Base-by-base conservation (phyloP, 768 basidiomycete species). In the Kwoniella sp. region DNA sequence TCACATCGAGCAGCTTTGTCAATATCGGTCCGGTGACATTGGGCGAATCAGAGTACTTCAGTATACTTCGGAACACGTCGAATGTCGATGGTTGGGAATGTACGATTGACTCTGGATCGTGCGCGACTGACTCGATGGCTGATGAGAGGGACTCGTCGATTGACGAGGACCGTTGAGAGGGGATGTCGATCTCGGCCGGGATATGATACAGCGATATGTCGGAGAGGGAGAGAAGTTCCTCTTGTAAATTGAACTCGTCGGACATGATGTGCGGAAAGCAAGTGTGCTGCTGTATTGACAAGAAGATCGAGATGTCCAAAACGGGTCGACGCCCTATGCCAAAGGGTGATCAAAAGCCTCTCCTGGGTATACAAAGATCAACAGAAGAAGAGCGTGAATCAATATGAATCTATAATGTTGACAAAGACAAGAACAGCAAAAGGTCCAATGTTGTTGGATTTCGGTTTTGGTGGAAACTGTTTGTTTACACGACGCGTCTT, bases 1-100 rank as follows among this genome's bases (percentile, higher is more conserved):
- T 85, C 2, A 91, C 89, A 81, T 98, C 95, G 52, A 97, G 85
- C 0, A 95, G 83, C 78, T 96, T 95, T 82, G 82, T 88, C 86
- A 95, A 89, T 54, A 88, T 82, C 0, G 84, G 72, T 25, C 87
- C 87, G 3, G 52, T 55, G 20, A 62, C 56, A 52, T 61, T 59
- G 9, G 73, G 63, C 20, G 58, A 51, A 31, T 69, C 68, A 17
- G 70, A 79, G 30, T 68, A 82, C 82, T 94, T 96, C 73, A 98
- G 84, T 12, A 96, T 83, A 66, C 87, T 89, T 54, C 91, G 85
- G 74, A 91, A 90, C 15, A 89, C 86, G 70, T 94, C 93, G 66
- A 95, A 92, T 28, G 89, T 85, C 17, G 87, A 84, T 11, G 62
- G 51, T 17, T 68, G 41, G 1, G 82, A 82, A 28, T 91, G 86